Conservation (phyloP, 2,329 filamentous ascomycete genomes). For the Stachybotrys chartarum region DNA sequence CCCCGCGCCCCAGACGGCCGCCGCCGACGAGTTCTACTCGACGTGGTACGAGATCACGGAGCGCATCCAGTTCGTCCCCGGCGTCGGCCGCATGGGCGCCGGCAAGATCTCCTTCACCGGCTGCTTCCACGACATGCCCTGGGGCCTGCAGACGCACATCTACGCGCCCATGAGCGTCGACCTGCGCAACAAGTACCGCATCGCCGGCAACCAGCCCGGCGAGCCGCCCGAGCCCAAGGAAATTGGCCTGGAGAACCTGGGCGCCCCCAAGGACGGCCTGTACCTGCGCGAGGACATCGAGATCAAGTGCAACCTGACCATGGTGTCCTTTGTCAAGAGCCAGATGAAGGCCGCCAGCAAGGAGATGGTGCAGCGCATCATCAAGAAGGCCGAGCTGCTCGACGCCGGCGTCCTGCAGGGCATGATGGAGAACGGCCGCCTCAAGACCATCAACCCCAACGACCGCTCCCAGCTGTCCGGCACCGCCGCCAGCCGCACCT, state of each 20-base stretch:
- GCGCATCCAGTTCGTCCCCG: conserved; percentile 61
- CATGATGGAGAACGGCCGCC: conserved; percentile 59
- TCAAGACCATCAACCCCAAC: conserved; percentile 52
- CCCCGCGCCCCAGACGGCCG: conserved; percentile 58
- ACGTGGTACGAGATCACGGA: conserved; percentile 69
- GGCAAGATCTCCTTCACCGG: conserved; percentile 63
- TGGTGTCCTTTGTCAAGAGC: conserved; percentile 58
- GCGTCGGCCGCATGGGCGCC: conserved; percentile 56
- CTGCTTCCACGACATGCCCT: conserved; percentile 66
- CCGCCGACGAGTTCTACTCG: conserved; percentile 63
- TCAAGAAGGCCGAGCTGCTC: conserved; percentile 64
- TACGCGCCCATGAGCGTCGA: conserved; percentile 63
- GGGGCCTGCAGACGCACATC: conserved; percentile 65
- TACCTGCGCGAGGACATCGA: conserved; percentile 66
- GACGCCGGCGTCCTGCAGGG: conserved; percentile 58
- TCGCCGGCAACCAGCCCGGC: conserved; percentile 62
- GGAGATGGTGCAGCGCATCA: conserved; percentile 60
- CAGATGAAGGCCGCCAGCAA: conserved; percentile 60
- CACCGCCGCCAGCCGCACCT: conserved; percentile 9
- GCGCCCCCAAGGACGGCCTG: conserved; percentile 55
- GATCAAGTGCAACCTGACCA: conserved; percentile 60
- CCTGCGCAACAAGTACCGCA: conserved; percentile 60
- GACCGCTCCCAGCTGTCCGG: conserved; percentile 32
- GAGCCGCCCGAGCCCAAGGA: conserved; percentile 56
- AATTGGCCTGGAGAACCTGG: conserved; percentile 50